Evolutionary conservation across 2,329 filamentous ascomycete genomes (phyloP), one percentile per base, ranked within the genome.

Genomic region (Bipolaris zeicola): DNA sequence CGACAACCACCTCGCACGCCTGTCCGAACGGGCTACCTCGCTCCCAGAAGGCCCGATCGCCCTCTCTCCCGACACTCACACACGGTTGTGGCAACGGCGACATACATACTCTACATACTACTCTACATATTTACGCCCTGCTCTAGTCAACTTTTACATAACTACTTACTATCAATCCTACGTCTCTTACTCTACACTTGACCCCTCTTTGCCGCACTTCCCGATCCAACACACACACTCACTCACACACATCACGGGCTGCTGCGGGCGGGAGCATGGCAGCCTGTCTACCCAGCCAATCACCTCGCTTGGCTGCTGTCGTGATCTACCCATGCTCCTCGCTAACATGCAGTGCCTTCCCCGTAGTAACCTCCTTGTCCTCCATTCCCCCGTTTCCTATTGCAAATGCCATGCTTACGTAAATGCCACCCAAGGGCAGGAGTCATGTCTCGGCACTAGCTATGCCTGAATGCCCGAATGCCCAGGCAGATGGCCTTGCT

Each of bases 11-110:
- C 13, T 11, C 38, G 14, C 20, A 16, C 36, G 28, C 48, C 28
- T 42, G 20, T 36, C 34, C 39, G 34, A 16, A 18, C 33, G 33
- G 28, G 28, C 28, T 13, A 31, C 10, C 2, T 10, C 28, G 28
- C 28, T 11, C 28, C 11, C 24, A 39, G 22, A 33, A 55, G 48
- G 53, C 14, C 53, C 53, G 53, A 46, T 18, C 18, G 20, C 6
- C 16, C 16, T 39, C 6, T 7, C 16, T 39, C 4, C n/a, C 34
- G 13, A 31, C 28, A 31, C 10, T 2, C 18, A 14, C 7, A 3
- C 4, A 20, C 20, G 37, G 6, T 26, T 36, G 48, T 51, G 34
- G 38, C 47, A 18, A 50, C 11, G 5, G 8, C 14, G 11, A 34
- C 14, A n/a, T 38, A 16, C 24, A 10, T 8, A 28, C 22, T n/a